phyloP scores from a whole-genome alignment of 2,329 filamentous ascomycete genomes.

The Paracoccidioides brasiliensis region DNA sequence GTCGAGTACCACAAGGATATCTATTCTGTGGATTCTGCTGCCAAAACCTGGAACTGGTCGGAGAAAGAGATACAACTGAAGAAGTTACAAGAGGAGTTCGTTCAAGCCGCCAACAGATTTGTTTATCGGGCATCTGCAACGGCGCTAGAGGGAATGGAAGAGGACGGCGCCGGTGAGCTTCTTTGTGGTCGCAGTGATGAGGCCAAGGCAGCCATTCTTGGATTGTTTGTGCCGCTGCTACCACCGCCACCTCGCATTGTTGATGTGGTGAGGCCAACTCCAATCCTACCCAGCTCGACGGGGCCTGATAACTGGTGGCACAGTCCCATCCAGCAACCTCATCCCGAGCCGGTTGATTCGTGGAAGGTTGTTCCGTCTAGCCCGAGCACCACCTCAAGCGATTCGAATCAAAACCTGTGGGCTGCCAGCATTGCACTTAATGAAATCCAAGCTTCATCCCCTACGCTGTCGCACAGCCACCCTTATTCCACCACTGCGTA shows the following conservation, averaged over 20 bases:
- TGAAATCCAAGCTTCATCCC: slow-evolving; percentile 58
- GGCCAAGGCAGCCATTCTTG: slow-evolving; percentile 75
- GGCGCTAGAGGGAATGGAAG: slow-evolving; percentile 88
- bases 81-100: slow-evolving; percentile 92
- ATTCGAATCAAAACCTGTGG: slow-evolving; percentile 65
- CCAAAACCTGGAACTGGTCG: slow-evolving; percentile 84
- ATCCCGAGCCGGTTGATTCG: slow-evolving; percentile 62
- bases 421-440: slow-evolving; percentile 56
- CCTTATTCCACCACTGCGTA: slow-evolving; percentile 59
- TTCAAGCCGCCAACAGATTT: slow-evolving; percentile 94
- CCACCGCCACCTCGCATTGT: slow-evolving; percentile 78
- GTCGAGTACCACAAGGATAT: slow-evolving; percentile 95
- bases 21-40: slow-evolving; percentile 79
- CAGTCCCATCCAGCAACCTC: slow-evolving; percentile 51
- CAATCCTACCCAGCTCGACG: slow-evolving; percentile 72
- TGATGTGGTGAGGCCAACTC: slow-evolving; percentile 75
- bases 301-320: slow-evolving; percentile 68
- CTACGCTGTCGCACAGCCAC: slow-evolving; percentile 66
- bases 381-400: slow-evolving; percentile 60
- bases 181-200: slow-evolving; percentile 84
- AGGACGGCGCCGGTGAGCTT: slow-evolving; percentile 88
- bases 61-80: slow-evolving; percentile 94
- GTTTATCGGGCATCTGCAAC: slow-evolving; percentile 82
- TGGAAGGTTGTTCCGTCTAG: slow-evolving; percentile 90
- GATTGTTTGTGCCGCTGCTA: slow-evolving; percentile 71